phyloP scores from a whole-genome alignment of 352 stramenopile genomes.

The Globisporangium alternatum region DNA sequence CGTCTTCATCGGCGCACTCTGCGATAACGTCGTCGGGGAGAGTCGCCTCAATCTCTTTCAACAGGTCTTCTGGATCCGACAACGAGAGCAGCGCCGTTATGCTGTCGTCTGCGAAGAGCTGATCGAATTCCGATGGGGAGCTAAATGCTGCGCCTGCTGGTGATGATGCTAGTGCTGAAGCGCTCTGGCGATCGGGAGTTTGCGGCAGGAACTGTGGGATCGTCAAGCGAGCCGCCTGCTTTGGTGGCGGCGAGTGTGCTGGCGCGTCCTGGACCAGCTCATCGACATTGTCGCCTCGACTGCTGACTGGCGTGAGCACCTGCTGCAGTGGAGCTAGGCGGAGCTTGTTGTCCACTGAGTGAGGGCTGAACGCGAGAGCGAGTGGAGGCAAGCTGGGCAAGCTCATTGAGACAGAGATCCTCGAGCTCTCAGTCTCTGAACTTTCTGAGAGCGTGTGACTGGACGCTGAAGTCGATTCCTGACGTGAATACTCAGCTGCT shows the following conservation, averaged over 20 bases:
- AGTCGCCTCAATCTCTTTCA: slow-evolving; percentile 64
- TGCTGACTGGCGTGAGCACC: not conserved
- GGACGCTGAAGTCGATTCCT: not conserved
- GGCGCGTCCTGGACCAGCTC: not conserved
- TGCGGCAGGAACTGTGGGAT: not conserved
- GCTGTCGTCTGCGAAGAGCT: slow-evolving; percentile 28
- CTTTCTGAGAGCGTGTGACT: not conserved
- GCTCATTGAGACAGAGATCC: not conserved
- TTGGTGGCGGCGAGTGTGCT: not conserved
- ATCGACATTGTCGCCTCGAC: not conserved
- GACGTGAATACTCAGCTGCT: not conserved
- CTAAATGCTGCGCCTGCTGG: not conserved
- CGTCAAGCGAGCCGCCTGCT: not conserved
- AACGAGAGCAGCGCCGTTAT: slow-evolving; percentile 35
- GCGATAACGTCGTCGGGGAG: slow-evolving; percentile 49
- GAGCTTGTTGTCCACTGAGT: slow-evolving; percentile 22
- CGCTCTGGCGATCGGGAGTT: not conserved
- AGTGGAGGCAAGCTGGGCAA: not conserved
- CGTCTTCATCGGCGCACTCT: slow-evolving; percentile 44
- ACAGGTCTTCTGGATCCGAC: slow-evolving; percentile 44
- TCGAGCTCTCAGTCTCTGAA: not conserved
- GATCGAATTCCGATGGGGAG: slow-evolving; percentile 29
- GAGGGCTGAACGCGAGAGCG: not conserved
- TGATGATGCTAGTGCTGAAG: not conserved
- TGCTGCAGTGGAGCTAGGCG: slow-evolving; percentile 20